Conservation (phyloP, 1,284 basidiomycete species). For the Heterobasidion occidentale region DNA sequence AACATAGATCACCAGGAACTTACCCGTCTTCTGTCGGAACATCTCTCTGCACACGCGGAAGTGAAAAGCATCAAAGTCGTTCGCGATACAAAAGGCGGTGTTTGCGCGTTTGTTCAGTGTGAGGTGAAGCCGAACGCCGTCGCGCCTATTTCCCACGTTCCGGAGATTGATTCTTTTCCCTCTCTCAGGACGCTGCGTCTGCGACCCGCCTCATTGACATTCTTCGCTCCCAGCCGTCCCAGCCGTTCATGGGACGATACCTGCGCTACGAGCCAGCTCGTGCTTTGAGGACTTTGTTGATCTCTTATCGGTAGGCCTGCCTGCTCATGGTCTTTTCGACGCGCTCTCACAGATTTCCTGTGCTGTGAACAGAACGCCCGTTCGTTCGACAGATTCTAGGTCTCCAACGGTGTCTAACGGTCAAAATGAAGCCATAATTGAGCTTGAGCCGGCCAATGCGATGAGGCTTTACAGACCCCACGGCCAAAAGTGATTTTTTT, state of each 20-base stretch:
- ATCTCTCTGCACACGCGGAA: constrained; percentile 53
- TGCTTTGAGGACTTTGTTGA: constrained; percentile 61
- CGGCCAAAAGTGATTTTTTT: constrained; percentile 32
- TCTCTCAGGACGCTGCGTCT: constrained; percentile 42
- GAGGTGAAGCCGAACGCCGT: constrained; percentile 36
- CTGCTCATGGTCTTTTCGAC: background rate
- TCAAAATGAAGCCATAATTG: background rate
- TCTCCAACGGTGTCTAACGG: background rate
- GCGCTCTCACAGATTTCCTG: background rate
- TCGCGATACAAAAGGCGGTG: constrained; percentile 64
- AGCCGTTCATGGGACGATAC: constrained; percentile 58
- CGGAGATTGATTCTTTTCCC: constrained; percentile 1
- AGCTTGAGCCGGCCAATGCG: constrained; percentile 37
- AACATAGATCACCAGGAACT: constrained; percentile 58
- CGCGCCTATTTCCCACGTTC: background rate
- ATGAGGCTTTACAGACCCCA: constrained; percentile 41
- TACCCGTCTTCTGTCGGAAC: constrained; percentile 45
- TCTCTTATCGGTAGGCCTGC: constrained; percentile 58
- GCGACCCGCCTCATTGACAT: constrained; percentile 52
- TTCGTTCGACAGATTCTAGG: background rate
- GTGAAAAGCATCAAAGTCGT: constrained; percentile 67
- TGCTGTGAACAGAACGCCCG: background rate
- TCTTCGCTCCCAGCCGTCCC: constrained; percentile 45
- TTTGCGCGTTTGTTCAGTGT: constrained; percentile 78
- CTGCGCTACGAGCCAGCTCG: constrained; percentile 73